Percentiles rank a stretch among this genome's conserved stretches.
Evolutionary conservation across 805 yeast species (phyloP).

Genomic region (Sugiyamaella marilandica): DNA sequence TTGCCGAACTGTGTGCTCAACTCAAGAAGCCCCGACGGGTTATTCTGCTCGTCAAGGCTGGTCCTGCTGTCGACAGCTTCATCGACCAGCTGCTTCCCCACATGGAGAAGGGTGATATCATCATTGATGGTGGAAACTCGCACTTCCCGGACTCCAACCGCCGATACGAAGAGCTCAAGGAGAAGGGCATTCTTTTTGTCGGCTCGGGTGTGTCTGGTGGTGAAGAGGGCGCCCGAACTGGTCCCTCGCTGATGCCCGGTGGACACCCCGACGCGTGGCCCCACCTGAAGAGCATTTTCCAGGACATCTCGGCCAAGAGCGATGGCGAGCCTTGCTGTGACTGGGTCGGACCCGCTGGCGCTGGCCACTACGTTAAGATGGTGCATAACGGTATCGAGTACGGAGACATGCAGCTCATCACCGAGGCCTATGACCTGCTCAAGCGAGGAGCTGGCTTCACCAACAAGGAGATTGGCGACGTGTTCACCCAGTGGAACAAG

Average conservation of each 20-base stretch:
- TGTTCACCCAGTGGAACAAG: constrained; percentile 88
- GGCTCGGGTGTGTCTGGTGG: constrained; percentile 99
- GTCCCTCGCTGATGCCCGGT: constrained; percentile 99
- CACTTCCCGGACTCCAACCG: constrained; percentile 99
- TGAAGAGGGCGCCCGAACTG: constrained; percentile 99
- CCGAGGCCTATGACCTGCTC: constrained; percentile 95
- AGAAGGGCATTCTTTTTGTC: constrained; percentile 83
- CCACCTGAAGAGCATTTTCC: constrained; percentile 93
- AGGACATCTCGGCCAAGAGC: constrained; percentile 89
- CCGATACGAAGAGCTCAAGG: constrained; percentile 83
- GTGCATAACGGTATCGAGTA: constrained; percentile 99
- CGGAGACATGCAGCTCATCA: constrained; percentile 99
- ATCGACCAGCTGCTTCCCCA: constrained; percentile 83
- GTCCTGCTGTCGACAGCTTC: constrained; percentile 88
- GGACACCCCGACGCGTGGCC: constrained; percentile 99
- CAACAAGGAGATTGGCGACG: constrained; percentile 89
- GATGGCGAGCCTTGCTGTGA: constrained; percentile 99
- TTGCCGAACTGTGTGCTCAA: constrained; percentile 79
- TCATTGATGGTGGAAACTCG: constrained; percentile 99
- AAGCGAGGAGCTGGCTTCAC: constrained; percentile 89
- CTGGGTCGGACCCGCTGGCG: constrained; percentile 99
- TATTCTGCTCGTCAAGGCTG: constrained; percentile 92
- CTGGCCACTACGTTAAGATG: constrained; percentile 99
- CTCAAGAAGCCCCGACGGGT: constrained; percentile 97
- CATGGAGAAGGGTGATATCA: constrained; percentile 94